Percentiles rank a stretch among this genome's conserved stretches.
Evolutionary conservation across 495 filamentous ascomycete species (phyloP).

Genomic region (Podospora anserina): DNA sequence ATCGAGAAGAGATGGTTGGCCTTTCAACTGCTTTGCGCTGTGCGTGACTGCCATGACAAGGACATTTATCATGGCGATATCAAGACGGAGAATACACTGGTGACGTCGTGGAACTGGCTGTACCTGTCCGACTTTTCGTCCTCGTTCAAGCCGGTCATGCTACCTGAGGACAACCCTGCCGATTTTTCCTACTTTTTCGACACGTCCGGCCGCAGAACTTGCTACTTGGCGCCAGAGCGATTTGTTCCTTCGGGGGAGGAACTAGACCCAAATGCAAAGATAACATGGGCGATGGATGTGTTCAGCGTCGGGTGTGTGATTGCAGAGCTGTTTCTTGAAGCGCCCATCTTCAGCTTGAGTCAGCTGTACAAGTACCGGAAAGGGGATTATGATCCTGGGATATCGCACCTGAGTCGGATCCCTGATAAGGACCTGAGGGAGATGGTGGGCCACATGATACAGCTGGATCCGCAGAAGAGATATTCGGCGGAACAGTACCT

Average conservation of each 20-base stretch:
- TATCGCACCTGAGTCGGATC: conserved; percentile 77
- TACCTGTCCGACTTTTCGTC: conserved; percentile 95
- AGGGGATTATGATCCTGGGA: conserved; percentile 84
- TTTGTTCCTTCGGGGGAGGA: conserved; percentile 71
- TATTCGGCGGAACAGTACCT: conserved; percentile 94
- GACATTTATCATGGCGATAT: conserved; percentile 96
- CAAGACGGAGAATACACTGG: conserved; percentile 93
- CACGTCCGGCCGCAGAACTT: conserved; percentile 85
- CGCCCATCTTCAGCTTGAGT: conserved; percentile 86
- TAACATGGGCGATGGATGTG: conserved; percentile 94
- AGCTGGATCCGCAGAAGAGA: conserved; percentile 82
- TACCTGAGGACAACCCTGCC: conserved; percentile 95
- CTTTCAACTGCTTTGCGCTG: conserved; percentile 89
- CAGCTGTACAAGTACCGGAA: conserved; percentile 93
- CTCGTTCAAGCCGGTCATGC: conserved; percentile 89
- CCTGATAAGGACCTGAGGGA: conserved; percentile 83
- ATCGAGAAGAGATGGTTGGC: conserved; percentile 99
- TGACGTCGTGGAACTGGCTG: conserved; percentile 99
- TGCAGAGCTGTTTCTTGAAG: conserved; percentile 93
- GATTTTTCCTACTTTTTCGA: conserved; percentile 98
- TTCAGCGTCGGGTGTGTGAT: conserved; percentile 98
- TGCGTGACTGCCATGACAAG: conserved; percentile 88
- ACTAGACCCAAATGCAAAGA: conserved; percentile 54
- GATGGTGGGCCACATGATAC: conserved; percentile 92
- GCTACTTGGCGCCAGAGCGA: conserved; percentile 92